Evolutionary conservation across 1,284 basidiomycete species (phyloP).

Genomic region (Neonothopanus nambi): DNA sequence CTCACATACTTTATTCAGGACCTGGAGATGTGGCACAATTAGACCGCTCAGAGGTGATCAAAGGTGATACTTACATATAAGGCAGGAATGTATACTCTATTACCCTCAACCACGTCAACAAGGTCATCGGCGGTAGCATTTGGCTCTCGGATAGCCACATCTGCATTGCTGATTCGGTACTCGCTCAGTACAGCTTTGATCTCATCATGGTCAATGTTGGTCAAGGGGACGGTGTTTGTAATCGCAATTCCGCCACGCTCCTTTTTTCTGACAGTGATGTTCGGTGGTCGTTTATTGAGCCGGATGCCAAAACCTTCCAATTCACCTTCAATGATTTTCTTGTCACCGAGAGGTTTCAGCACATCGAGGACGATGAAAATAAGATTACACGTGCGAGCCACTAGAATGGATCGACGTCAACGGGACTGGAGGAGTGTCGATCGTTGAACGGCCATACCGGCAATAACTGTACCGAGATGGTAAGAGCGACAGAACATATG

Average conservation of each 20-base stretch:
- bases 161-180: constrained; percentile 88
- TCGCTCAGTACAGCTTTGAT: constrained; percentile 96
- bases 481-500: constrained; percentile 7
- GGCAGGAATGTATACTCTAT: constrained; percentile 94
- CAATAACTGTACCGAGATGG: constrained; percentile 57
- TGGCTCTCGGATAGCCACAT: constrained; percentile 91
- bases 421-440: constrained; percentile 11
- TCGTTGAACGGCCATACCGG: constrained; percentile 55
- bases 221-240: constrained; percentile 96
- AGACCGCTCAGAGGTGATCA: constrained; percentile 1
- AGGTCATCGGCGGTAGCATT: constrained; percentile 96
- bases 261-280: constrained; percentile 87
- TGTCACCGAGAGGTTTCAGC: constrained; percentile 94
- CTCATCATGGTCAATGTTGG: constrained; percentile 93
- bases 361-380: constrained; percentile 99
- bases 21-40: too few species aligned
- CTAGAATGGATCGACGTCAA: constrained; percentile 40
- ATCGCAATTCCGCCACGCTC: constrained; percentile 95
- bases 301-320: constrained; percentile 97
- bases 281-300: constrained; percentile 93
- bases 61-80: constrained; percentile 64
- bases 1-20: constrained; percentile 69
- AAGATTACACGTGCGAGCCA: constrained; percentile 96
- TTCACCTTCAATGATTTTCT: constrained; percentile 88
- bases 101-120: constrained; percentile 96